Evolutionary conservation across 805 yeast species (phyloP), one percentile per base, ranked within the genome.

Genomic region (Starmerella stellata): DNA sequence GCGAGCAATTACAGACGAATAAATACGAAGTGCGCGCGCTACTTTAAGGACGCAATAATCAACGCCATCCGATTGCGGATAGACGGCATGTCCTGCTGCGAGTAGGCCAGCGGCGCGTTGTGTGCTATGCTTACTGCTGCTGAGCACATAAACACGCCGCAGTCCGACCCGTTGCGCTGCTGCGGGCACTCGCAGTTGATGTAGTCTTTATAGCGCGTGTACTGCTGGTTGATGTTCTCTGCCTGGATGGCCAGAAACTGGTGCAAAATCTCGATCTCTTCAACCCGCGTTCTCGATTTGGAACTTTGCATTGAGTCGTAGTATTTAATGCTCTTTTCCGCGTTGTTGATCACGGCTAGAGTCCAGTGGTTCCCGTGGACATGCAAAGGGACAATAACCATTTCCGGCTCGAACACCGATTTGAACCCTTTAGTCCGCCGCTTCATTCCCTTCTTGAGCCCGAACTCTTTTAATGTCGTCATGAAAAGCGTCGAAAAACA

Each of bases 141-240:
- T 39, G 83, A 71, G 56, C 95, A 78, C 2, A 92, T 70, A 52
- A 85, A 90, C 2, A 87, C 93, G 5, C 98, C 98, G 62, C 98
- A 90, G 57, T 90, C 98, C 48, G 55, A 80, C 0, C 95, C 95
- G 53, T 90, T 90, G 21, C 66, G 62, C 54, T 90, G 98, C 47
- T 76, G 80, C 1, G 98, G 96, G 32, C 85, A 66, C n/a, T 58
- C 53, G 2, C 55, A 44, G 2, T 54, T 34, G 29, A 50, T 49
- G 11, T 34, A 39, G 9, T 35, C 30, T 30, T 28, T 16, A 40
- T 48, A 52, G 16, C 59, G 61, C 27, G 53, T 44, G 5, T 64
- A 64, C 11, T 55, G 30, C 4, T 31, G 56, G 36, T 61, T 59
- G 30, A 67, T 58, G 36, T 75, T 66, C 37, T 67, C 65, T 4